Base-by-base conservation (phyloP, 2,329 filamentous ascomycete species). In the Ophiocordyceps unilateralis region DNA sequence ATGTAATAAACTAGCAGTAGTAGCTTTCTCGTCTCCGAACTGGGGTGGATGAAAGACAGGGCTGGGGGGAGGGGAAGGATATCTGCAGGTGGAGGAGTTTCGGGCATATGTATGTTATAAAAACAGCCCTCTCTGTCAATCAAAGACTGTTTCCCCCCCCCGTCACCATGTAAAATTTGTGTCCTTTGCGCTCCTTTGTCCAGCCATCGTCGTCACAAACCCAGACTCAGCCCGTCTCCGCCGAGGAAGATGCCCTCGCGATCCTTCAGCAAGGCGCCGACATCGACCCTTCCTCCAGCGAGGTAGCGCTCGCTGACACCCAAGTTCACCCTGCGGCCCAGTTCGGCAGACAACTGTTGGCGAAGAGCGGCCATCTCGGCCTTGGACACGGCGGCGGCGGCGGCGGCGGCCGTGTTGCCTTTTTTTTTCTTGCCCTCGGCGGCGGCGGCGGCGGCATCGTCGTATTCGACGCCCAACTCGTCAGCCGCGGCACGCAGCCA, bases 401-500 rank as follows among this genome's bases (percentile, higher is more conserved):
- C 67, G 41, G 74, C 69, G 8, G 78, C 78, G 60, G 81, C 76
- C n/a, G n/a, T n/a, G n/a, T n/a, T n/a, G n/a, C n/a, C n/a, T n/a
- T n/a, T n/a, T 53, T 80, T 76, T 56, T 91, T 81, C 62, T 83
- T 83, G 62, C 76, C 70, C 61, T 81, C 82, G 36, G 93, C 86
- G 30, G 93, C 87, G 46, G 78, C 83, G 56, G 81, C 82, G 36
- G 93, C 86, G 30, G 93, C 87, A 46, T 78, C 83, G 56, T 96
- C 87, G 56, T 93, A 94, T 42, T 95, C 89, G 0, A 96, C 84
- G 1, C 91, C 91, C 0, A 98, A 69, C 49, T 96, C 89, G 45
- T 95, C 87, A 0, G 91, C 91, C 0, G 87, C 88, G 40, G 75
- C 76, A 38, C 77, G 76, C 52, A 96, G 67, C 78, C 88, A 91